Evolutionary conservation across 1,284 basidiomycete species (phyloP), one percentile per base, ranked within the genome.

Genomic region (Boletellus sp.): DNA sequence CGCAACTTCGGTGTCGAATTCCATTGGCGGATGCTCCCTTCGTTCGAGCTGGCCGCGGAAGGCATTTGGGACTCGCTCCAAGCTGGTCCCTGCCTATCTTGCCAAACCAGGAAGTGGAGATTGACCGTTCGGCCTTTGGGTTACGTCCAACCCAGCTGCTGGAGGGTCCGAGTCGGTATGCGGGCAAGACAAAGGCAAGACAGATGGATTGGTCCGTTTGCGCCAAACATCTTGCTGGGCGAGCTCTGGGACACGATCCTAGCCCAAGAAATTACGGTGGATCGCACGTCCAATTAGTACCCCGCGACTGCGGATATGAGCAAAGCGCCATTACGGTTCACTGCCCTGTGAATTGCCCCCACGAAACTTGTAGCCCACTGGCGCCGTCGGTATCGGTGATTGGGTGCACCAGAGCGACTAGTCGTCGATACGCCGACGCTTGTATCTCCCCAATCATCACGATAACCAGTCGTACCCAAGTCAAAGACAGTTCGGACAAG

Each of bases 201-300:
- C 44, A 49, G 8, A 11, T 8, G 8, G 51, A 44, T 19, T 21
- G 2, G 49, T 36, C 45, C 30, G 37, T 26, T 16, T 18, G 32
- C 30, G 51, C 49, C 46, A 32, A 45, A 41, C 11, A 28, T 18
- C 42, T 44, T 39, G 44, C 30, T 13, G 54, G 55, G 28, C 43
- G 19, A 44, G 37, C 38, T 30, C 15, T 42, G 22, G 45, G 10
- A 11, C 35, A 42, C 26, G 8, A 37, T 18, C 12, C 40, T n/a
- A 47, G 41, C 11, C 51, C 54, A 30, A 46, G 53, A 44, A 55
- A 38, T 8, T 44, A 47, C 12, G 30, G 48, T 21, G 55, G 50
- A 48, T 67, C 56, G 22, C 68, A 64, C 42, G 36, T 66, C 44
- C 68, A 69, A 44, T 35, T 58, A 19, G 58, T 69, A 30, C 47